Evolutionary conservation across 768 basidiomycete species (phyloP).

Genomic region (Suillus tomentosus): DNA sequence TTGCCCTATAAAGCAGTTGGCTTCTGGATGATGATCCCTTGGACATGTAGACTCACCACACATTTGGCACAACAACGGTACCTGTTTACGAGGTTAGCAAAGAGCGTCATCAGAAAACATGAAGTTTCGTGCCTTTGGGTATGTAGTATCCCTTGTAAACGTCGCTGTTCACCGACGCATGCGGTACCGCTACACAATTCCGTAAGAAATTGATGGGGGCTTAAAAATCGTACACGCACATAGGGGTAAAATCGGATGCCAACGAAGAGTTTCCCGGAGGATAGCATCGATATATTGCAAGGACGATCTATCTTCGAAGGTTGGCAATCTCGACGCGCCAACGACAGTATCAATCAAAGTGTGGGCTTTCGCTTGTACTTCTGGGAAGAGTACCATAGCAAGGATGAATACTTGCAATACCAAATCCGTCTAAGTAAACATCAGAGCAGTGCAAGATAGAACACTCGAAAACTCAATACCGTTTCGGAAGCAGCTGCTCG

Average conservation of each 20-base stretch:
- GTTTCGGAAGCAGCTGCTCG: slow-evolving; percentile 23
- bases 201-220: background rate
- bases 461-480: slow-evolving; percentile 5
- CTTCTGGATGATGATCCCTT: background rate
- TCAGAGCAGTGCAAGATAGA: background rate
- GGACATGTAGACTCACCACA: slow-evolving; percentile 25
- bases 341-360: slow-evolving; percentile 30
- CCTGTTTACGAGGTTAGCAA: slow-evolving; percentile 19
- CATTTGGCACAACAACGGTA: slow-evolving; percentile 27
- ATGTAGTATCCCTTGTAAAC: slow-evolving; percentile 30
- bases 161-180: slow-evolving; percentile 24
- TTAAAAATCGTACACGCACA: slow-evolving; percentile 17
- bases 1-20: slow-evolving; percentile 28
- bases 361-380: slow-evolving; percentile 31
- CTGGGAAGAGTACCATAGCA: slow-evolving; percentile 37
- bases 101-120: background rate
- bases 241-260: slow-evolving; percentile 25
- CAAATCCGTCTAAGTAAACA: slow-evolving; percentile 24
- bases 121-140: slow-evolving; percentile 22
- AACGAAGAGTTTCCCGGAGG: slow-evolving; percentile 32
- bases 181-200: slow-evolving; percentile 18
- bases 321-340: slow-evolving; percentile 29
- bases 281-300: slow-evolving; percentile 32
- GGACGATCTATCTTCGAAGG: slow-evolving; percentile 24
- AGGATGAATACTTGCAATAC: slow-evolving; percentile 34